phyloP scores from a whole-genome alignment of 148 eudicot species.

The Agrostemma githago region DNA sequence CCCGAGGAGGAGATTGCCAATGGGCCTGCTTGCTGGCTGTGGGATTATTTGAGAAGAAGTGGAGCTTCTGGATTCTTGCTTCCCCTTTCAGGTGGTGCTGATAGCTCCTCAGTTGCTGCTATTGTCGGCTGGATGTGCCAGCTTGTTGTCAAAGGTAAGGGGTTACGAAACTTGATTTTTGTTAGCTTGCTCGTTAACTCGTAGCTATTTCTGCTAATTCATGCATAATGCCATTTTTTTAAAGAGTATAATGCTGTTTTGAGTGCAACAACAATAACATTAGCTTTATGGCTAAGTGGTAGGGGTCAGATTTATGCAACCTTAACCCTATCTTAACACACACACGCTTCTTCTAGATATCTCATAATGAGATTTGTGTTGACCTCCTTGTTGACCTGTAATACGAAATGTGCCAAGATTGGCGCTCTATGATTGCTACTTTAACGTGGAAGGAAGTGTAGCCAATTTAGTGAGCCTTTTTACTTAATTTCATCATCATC shows the following conservation, averaged over 20 bases:
- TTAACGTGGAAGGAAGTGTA: neutral
- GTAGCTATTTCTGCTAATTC: neutral
- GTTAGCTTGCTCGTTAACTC: neutral
- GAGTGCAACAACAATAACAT: neutral
- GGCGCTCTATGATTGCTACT: neutral
- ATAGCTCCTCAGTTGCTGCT: conserved; percentile 98
- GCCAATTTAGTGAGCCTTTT: neutral
- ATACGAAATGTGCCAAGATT: neutral
- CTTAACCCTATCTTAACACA: neutral
- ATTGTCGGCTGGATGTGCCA: conserved; percentile 99
- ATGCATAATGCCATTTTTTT: neutral
- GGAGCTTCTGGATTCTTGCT: conserved; percentile 98
- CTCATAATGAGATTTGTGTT: neutral
- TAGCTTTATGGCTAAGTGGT: neutral
- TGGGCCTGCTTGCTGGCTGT: conserved; percentile 97
- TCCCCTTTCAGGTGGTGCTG: conserved; percentile 99
- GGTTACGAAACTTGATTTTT: neutral
- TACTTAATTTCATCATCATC: neutral
- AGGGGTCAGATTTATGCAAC: neutral
- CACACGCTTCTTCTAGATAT: neutral
- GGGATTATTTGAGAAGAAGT: conserved; percentile 98
- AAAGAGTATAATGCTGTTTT: neutral
- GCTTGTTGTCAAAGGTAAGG: conserved; percentile 85
- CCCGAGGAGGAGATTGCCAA: conserved; percentile 97
- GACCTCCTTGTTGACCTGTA: neutral